phyloP scores from a whole-genome alignment of 2,329 filamentous ascomycete species.

The Penicillium hordei region DNA sequence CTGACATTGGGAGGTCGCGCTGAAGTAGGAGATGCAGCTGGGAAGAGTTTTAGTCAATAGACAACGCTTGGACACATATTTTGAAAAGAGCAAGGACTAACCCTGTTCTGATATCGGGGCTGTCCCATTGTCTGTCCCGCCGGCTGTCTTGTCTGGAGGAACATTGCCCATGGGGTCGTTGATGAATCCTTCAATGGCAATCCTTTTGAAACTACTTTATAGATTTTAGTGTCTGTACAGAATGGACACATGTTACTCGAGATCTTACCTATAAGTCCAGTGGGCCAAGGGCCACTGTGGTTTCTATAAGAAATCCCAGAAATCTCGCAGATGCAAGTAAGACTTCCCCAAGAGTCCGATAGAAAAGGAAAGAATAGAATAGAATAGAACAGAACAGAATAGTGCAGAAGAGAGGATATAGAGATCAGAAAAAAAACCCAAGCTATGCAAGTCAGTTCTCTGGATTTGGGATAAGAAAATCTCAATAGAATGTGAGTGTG shows the following conservation, averaged over 20 bases:
- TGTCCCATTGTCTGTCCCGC: constrained; percentile 14
- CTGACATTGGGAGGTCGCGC: constrained; percentile 22
- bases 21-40: constrained; percentile 11
- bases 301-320: background rate
- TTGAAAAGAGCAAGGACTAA: constrained; percentile 9
- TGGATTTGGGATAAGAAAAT: background rate
- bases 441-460: background rate
- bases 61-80: no score
- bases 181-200: background rate
- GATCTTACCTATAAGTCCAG: background rate
- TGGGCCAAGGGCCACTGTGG: background rate
- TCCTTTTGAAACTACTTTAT: background rate
- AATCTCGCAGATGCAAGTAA: background rate
- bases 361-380: background rate
- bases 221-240: background rate
- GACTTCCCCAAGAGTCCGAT: background rate
- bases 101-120: constrained; percentile 12
- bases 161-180: constrained; percentile 32
- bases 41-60: constrained; percentile 1
- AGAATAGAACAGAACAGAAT: background rate
- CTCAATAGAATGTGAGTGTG: background rate
- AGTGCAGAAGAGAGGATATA: background rate
- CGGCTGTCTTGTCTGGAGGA: constrained; percentile 22
- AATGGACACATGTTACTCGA: background rate
- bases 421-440: background rate